These are phyloP conservation scores for Apiosordaria backusii DNA, from an alignment of 495 filamentous ascomycete genomes.

Conservation along the genomic window DNA sequence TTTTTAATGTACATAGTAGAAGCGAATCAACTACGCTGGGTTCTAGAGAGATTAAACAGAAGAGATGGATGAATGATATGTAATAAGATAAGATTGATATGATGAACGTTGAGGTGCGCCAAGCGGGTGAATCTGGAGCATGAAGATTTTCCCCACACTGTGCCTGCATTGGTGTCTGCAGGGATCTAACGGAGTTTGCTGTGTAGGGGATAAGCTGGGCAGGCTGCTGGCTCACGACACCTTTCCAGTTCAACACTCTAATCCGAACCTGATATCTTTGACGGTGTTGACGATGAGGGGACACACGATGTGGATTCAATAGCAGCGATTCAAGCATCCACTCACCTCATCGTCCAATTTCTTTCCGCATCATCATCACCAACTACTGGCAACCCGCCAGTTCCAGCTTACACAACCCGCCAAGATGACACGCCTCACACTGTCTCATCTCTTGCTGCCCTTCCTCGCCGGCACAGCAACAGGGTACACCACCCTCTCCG, in stretches of 20 bases:
- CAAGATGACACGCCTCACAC: slow-evolving; percentile 1
- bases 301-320: neutral
- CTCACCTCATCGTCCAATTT: neutral
- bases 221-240: neutral
- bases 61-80: neutral
- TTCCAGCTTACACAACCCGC: neutral
- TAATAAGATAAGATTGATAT: neutral
- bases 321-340: neutral
- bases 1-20: neutral
- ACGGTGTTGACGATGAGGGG: neutral
- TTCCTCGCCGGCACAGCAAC: neutral
- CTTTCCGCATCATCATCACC: neutral
- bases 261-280: neutral
- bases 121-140: neutral
- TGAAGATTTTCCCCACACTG: neutral
- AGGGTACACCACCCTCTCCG: neutral
- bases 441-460: neutral
- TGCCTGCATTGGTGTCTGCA: neutral
- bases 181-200: neutral
- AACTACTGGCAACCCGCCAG: neutral
- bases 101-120: neutral
- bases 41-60: neutral
- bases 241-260: neutral
- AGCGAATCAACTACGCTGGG: neutral
- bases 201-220: neutral